Evolutionary conservation across 1,139 yeast species (phyloP).

Genomic region (Lodderomyces metapsilosis): DNA sequence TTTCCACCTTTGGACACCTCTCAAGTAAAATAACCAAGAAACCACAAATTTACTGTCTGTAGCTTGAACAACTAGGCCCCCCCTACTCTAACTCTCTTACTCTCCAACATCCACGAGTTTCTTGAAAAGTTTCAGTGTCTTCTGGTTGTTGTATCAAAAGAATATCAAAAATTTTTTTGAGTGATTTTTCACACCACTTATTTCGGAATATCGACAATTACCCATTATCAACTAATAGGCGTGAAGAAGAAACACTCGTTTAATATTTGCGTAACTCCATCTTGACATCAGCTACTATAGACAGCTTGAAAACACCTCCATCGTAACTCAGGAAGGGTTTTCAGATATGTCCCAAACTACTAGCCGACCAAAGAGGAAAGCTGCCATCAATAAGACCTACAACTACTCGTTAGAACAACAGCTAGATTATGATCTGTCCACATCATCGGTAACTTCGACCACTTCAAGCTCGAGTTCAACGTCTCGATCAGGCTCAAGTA

Average conservation of each 20-base stretch:
- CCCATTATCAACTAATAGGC: background rate
- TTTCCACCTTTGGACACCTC: no score
- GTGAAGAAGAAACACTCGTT: background rate
- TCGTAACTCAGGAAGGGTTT: no score
- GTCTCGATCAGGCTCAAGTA: background rate
- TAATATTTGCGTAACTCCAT: background rate
- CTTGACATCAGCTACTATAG: background rate
- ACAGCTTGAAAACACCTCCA: background rate
- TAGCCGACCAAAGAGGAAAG: conserved; percentile 45
- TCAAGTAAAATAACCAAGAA: no score
- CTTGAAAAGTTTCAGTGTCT: background rate
- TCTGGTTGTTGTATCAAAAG: background rate
- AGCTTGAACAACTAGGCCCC: no score
- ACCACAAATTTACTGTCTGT: no score
- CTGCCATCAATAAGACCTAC: conserved; percentile 44
- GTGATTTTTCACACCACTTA: conserved; percentile 1
- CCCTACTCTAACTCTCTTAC: no score
- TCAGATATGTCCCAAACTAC: conserved; percentile 19
- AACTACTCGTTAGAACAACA: conserved; percentile 33
- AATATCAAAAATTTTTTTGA: background rate
- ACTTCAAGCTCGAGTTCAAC: conserved; percentile 6
- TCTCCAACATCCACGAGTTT: no score
- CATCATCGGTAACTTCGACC: conserved; percentile 6
- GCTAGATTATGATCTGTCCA: conserved; percentile 11
- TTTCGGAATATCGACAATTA: background rate